Evolutionary conservation across 768 basidiomycete genomes (phyloP), one percentile per base, ranked within the genome.

Genomic region (Jaapia argillacea): DNA sequence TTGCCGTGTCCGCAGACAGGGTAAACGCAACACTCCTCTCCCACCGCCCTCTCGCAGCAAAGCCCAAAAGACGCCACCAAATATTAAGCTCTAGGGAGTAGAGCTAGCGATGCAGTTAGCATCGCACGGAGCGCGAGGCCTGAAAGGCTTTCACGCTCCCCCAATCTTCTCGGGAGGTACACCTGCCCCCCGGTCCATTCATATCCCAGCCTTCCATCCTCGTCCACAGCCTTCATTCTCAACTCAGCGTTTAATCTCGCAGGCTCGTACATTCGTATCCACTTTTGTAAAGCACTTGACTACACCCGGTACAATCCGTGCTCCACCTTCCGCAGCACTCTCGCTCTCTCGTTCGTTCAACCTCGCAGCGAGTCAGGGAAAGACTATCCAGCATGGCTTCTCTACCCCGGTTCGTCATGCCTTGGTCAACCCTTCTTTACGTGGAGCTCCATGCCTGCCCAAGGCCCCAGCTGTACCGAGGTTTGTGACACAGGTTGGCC

Each of bases 401-500:
- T 83, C 82, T 13, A 62, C 77, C 24, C 70, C 75, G 3, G 70
- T 71, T 4, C 72, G 71, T 22, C 63, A 69, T 50, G 67, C 75
- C 1, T 64, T 87, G 31, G 45, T 68, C 70, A 12, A 47, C 59
- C 14, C 74, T 68, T 2, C 58, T 71, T 21, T 59, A 62, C 21
- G 58, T n/a, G n/a, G n/a, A n/a, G n/a, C 64, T 1, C 72, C 68
- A 13, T 77, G 70, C 52, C 62, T 88, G 7, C 85, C 85, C 6
- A 72, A 70, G n/a, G 69, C 72, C 1, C 69, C 71, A 18, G 50
- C 62, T 12, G 59, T 73, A 2, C 75, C 76, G 5, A 60, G 74
- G 16, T 62, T 62, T 39, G 60, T 83, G 23, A 59, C 73, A 0
- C 80, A 86, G 48, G 73, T 91, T 18, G 89, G 89, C 4, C 67